Evolutionary conservation across 2,329 filamentous ascomycete species (phyloP).

Genomic region (Capronia epimyces): DNA sequence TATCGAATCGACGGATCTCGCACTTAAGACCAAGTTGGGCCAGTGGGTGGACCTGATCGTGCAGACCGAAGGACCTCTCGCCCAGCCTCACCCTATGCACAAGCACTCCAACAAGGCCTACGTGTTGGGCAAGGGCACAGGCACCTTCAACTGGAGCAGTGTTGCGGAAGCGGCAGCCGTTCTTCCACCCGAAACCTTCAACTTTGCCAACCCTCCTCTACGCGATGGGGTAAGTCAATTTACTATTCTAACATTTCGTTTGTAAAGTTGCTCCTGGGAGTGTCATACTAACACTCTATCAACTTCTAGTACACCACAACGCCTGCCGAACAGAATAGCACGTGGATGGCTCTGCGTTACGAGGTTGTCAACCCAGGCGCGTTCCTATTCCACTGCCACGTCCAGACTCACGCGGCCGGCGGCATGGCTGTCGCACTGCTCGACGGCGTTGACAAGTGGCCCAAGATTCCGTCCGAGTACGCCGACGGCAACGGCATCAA

Average conservation of each 20-base stretch:
- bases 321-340: constrained; percentile 30
- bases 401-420: constrained; percentile 49
- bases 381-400: constrained; percentile 55
- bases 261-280: background rate
- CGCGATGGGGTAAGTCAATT: constrained; percentile 41
- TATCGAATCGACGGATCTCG: constrained; percentile 41
- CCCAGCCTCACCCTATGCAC: constrained; percentile 59
- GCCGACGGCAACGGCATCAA: constrained; percentile 18
- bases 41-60: constrained; percentile 55
- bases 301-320: constrained; percentile 39
- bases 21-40: constrained; percentile 45
- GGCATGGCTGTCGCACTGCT: constrained; percentile 53
- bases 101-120: constrained; percentile 60
- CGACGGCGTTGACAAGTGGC: constrained; percentile 37
- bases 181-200: constrained; percentile 48
- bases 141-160: constrained; percentile 48
- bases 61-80: constrained; percentile 39
- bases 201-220: constrained; percentile 51
- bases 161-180: constrained; percentile 49
- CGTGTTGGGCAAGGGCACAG: constrained; percentile 49
- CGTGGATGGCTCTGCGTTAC: constrained; percentile 52
- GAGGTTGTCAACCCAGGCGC: constrained; percentile 51
- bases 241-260: background rate
- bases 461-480: constrained; percentile 28
- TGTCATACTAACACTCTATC: too few species aligned